Conservation (phyloP, 2,329 filamentous ascomycete genomes). For the Colletotrichum theobromicola region DNA sequence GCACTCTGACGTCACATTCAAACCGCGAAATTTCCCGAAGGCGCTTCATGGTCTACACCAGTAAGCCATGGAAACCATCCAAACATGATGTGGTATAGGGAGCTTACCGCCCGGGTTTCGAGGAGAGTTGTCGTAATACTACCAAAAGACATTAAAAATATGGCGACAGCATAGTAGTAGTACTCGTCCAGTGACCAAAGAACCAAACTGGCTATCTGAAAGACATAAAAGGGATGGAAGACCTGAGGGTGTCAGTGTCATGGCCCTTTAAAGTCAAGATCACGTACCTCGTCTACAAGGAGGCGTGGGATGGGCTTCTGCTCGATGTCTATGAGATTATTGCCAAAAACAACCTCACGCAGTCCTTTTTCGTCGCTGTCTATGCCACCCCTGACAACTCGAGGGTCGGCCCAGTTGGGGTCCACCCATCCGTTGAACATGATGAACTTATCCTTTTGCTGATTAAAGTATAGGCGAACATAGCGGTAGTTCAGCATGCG, state of each 20-base stretch:
- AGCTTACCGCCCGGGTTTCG: slow-evolving; percentile 80
- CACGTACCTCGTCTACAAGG: slow-evolving; percentile 80
- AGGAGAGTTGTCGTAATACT: slow-evolving; percentile 90
- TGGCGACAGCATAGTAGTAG: slow-evolving; percentile 96
- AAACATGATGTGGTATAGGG: no score
- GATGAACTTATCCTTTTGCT: slow-evolving; percentile 85
- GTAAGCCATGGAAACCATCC: slow-evolving; percentile 1
- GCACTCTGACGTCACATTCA: slow-evolving; percentile 91
- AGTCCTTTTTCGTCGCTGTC: slow-evolving; percentile 87
- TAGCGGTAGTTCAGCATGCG: slow-evolving; percentile 91
- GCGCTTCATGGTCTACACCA: slow-evolving; percentile 78
- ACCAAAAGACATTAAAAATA: slow-evolving; percentile 91
- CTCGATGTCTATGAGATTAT: slow-evolving; percentile 90
- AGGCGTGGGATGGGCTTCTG: slow-evolving; percentile 85
- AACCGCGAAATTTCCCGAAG: slow-evolving; percentile 92
- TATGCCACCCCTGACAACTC: slow-evolving; percentile 76
- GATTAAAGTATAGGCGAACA: slow-evolving; percentile 90
- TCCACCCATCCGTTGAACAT: slow-evolving; percentile 94
- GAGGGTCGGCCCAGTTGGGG: slow-evolving; percentile 82
- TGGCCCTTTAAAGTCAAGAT: background rate
- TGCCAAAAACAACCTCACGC: slow-evolving; percentile 85
- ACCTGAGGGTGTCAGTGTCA: slow-evolving; percentile 57
- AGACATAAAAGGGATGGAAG: slow-evolving; percentile 98
- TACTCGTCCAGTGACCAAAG: slow-evolving; percentile 97
- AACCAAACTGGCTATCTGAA: slow-evolving; percentile 91